A percentile compares a stretch with the other conserved stretches of the same genome.
These are phyloP conservation scores for Neopestalotiopsis sp. DNA, from an alignment of 2,329 filamentous ascomycete genomes.

Conservation along the genomic window DNA sequence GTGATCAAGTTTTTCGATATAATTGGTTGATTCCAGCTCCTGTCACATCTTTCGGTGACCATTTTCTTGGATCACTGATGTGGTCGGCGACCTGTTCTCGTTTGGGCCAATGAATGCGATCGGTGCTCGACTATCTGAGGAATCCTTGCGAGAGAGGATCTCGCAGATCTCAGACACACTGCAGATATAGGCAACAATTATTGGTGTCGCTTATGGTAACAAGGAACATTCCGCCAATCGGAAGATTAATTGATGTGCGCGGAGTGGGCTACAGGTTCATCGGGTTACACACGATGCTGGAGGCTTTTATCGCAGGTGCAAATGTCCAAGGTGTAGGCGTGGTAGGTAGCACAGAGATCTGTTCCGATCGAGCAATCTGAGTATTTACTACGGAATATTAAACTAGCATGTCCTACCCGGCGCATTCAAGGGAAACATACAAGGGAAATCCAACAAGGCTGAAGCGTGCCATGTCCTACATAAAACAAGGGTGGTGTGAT, in stretches of 20 bases:
- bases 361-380: slow-evolving; percentile 15
- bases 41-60: slow-evolving; percentile 1
- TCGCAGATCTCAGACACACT: slow-evolving; percentile 14
- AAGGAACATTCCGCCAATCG: slow-evolving; percentile 10
- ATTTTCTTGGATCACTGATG: background rate
- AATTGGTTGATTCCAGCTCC: background rate
- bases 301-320: background rate
- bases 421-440: background rate
- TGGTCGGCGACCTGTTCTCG: slow-evolving; percentile 12
- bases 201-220: slow-evolving; percentile 11
- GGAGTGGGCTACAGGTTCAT: background rate
- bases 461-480: slow-evolving; percentile 1
- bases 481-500: background rate
- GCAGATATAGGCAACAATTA: background rate
- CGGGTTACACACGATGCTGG: slow-evolving; percentile 13
- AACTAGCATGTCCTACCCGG: background rate
- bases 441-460: slow-evolving; percentile 3
- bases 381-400: too few species aligned
- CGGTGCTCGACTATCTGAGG: background rate
- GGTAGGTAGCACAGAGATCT: slow-evolving; percentile 15
- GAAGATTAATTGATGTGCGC: background rate
- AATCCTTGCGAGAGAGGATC: slow-evolving; percentile 7
- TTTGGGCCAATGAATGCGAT: background rate
- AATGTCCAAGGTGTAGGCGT: background rate
- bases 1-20: background rate